Evolutionary conservation across 495 filamentous ascomycete species (phyloP).

Genomic region (Rostrohypoxylon terebratum): DNA sequence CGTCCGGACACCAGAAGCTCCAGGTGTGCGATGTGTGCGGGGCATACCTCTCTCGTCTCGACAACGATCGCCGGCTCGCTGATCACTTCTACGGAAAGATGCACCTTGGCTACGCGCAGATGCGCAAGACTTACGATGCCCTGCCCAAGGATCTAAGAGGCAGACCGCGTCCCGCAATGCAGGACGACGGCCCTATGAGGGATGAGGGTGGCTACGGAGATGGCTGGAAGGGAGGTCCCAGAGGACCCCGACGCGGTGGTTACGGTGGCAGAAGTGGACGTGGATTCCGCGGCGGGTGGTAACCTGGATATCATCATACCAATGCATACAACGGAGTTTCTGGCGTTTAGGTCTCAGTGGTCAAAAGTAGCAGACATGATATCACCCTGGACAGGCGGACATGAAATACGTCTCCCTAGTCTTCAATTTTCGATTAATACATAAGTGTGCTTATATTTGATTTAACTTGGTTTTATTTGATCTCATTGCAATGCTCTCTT

Average conservation of each 20-base stretch:
- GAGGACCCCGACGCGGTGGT: slow-evolving; percentile 59
- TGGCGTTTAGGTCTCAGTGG: slow-evolving; percentile 38
- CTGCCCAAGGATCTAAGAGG: slow-evolving; percentile 87
- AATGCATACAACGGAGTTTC: slow-evolving; percentile 44
- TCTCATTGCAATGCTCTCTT: background rate
- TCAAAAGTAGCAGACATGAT: slow-evolving; percentile 34
- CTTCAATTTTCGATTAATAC: slow-evolving; percentile 16
- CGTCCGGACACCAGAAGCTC: slow-evolving; percentile 94
- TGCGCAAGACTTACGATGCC: slow-evolving; percentile 90
- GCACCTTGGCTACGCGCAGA: slow-evolving; percentile 97
- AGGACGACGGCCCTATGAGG: slow-evolving; percentile 62
- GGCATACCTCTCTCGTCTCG: slow-evolving; percentile 88
- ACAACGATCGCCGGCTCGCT: slow-evolving; percentile 92
- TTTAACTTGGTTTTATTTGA: background rate
- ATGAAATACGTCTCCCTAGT: background rate
- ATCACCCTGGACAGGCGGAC: slow-evolving; percentile 23
- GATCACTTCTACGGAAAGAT: slow-evolving; percentile 99
- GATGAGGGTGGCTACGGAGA: slow-evolving; percentile 68
- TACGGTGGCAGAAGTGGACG: slow-evolving; percentile 56
- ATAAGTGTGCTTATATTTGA: slow-evolving; percentile 15
- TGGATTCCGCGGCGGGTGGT: slow-evolving; percentile 61
- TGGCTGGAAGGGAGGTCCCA: slow-evolving; percentile 60
- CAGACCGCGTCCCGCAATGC: slow-evolving; percentile 66
- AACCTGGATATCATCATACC: slow-evolving; percentile 20
- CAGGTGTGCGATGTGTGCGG: slow-evolving; percentile 98